Base-by-base conservation (phyloP, 2,329 filamentous ascomycete species). In the Endoconidiophora polonica region DNA sequence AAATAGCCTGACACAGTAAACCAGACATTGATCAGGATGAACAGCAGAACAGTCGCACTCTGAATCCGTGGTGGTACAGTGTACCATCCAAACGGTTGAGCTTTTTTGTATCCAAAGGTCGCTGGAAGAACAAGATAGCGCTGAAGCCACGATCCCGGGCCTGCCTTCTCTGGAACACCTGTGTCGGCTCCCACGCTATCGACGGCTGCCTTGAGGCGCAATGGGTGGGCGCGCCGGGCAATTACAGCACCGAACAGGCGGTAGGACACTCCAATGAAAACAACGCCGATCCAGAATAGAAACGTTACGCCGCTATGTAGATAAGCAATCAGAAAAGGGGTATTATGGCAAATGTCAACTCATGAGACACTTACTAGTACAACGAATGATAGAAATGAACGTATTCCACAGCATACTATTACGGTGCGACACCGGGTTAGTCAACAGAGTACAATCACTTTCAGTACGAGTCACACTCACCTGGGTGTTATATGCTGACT, bases 61-160 rank as follows among this genome's bases (percentile, higher is more conserved):
- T 72, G 66, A n/a, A 69, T 56, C 2, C 67, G 58, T 0, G 67
- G 65, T 0, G 68, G 68, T 1, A 70, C 61, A 0, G 68, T 70
- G 48, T 63, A 66, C 62, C 66, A 70, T 26, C 66, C 66, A 2
- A 68, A 61, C 20, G 67, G 66, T 39, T 70, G 65, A 0, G 68
- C 62, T 47, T 63, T 67, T 14, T 61, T 60, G 33, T 65, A 59
- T 1, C 69, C 69, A 44, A 71, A 69, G 0, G 67, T 65, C 0
- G 69, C 68, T 0, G 68, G 68, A 0, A 68, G 53, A 0, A 60
- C 57, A 0, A 70, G 42, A 3, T 61, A 59, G 26, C 60, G 59
- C 40, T 63, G 59, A 14, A 65, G 29, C 61, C 64, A 66, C 0
- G 55, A 54, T 4, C 54, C 56, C 1, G 47, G 23, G n/a, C 37